phyloP scores from a whole-genome alignment of 129 eudicot species.

The Dittrichia graveolens region DNA sequence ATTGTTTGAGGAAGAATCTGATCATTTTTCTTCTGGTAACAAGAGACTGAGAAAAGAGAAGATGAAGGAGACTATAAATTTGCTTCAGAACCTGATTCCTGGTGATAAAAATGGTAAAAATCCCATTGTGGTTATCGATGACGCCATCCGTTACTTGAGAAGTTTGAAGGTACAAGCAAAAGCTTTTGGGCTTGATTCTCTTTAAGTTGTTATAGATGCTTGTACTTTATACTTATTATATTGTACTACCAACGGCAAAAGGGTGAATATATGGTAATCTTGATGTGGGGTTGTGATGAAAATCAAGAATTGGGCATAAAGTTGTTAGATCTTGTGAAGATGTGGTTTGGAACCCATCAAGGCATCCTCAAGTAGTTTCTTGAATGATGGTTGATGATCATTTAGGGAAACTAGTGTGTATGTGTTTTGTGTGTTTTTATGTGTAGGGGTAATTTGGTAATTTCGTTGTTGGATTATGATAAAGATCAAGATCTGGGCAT shows the following conservation, averaged over 20 bases:
- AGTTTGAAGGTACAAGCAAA: slow-evolving; percentile 65
- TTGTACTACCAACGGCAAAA: not conserved
- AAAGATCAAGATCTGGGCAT: slow-evolving; percentile 22
- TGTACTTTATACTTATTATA: slow-evolving; percentile 17
- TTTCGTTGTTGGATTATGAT: slow-evolving; percentile 18
- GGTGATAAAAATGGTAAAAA: slow-evolving; percentile 61
- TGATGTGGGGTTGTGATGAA: slow-evolving; percentile 22
- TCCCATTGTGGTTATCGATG: slow-evolving; percentile 67
- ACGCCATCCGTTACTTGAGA: slow-evolving; percentile 71
- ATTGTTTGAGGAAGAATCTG: slow-evolving; percentile 35
- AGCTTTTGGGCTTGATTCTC: slow-evolving; percentile 62
- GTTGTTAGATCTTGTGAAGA: slow-evolving; percentile 14
- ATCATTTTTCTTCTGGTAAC: slow-evolving; percentile 23
- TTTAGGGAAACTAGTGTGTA: slow-evolving; percentile 23
- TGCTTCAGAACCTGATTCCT: slow-evolving; percentile 70
- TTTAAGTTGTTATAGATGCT: slow-evolving; percentile 22
- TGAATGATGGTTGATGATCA: slow-evolving; percentile 1
- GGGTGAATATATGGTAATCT: slow-evolving; percentile 13
- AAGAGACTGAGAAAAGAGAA: slow-evolving; percentile 54
- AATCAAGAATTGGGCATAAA: slow-evolving; percentile 19
- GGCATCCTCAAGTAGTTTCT: slow-evolving; percentile 23
- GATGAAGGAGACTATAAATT: slow-evolving; percentile 60
- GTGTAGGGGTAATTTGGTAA: slow-evolving; percentile 14
- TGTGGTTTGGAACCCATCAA: slow-evolving; percentile 16
- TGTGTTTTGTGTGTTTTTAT: not conserved